Evolutionary conservation across 495 filamentous ascomycete genomes (phyloP).

Genomic region (Lophiostoma macrostomum): DNA sequence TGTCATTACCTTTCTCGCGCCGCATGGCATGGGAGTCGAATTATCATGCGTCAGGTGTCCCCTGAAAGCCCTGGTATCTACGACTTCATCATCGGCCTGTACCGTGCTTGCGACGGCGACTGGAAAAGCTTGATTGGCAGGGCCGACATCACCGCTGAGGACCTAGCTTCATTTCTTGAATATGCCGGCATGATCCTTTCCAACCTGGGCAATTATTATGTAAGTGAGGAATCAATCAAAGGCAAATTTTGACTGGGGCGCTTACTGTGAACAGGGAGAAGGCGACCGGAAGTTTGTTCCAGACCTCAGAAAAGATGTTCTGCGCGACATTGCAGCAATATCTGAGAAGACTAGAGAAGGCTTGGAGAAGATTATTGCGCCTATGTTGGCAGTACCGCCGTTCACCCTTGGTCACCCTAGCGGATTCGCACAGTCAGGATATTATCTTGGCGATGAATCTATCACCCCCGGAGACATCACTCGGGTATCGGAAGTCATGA

Average conservation of each 20-base stretch:
- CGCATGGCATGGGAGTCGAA: slow-evolving; percentile 1
- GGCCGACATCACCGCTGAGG: neutral
- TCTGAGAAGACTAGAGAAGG: too few relatives aligned
- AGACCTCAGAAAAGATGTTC: too few relatives aligned
- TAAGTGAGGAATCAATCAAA: too few relatives aligned
- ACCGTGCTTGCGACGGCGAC: neutral
- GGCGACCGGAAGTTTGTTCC: too few relatives aligned
- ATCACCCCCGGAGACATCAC: neutral
- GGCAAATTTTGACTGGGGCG: too few relatives aligned
- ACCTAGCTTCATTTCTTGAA: neutral
- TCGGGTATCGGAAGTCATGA: neutral
- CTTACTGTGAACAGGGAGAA: too few relatives aligned
- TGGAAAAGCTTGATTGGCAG: neutral
- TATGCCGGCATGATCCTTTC: neutral
- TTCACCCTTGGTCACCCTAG: neutral
- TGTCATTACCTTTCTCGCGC: neutral
- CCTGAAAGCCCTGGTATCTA: neutral
- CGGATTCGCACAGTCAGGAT: neutral
- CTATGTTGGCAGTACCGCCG: neutral
- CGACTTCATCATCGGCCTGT: slow-evolving; percentile 3
- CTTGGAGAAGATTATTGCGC: too few relatives aligned
- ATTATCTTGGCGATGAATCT: neutral
- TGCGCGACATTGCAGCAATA: neutral
- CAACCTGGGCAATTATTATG: neutral
- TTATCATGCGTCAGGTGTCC: slow-evolving; percentile 7